Evolutionary conservation across 2,329 filamentous ascomycete species (phyloP).

Genomic region (Pyrenophora teres): DNA sequence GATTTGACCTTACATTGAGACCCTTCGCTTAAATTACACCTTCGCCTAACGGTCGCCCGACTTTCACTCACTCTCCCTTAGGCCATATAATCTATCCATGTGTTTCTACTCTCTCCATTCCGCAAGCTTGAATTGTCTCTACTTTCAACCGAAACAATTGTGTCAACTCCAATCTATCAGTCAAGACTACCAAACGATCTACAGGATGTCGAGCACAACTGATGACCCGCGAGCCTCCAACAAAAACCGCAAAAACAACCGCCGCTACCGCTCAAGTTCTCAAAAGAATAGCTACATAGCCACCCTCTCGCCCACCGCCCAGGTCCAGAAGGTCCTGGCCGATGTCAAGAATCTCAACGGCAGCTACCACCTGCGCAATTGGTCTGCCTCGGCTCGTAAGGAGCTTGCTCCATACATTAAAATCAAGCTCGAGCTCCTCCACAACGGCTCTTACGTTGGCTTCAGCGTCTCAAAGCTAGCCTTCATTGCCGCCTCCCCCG

Average conservation of each 20-base stretch:
- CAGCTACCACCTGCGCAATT: slow-evolving; percentile 8
- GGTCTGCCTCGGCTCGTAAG: slow-evolving; percentile 7
- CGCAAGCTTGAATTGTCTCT: no score
- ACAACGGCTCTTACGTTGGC: not conserved
- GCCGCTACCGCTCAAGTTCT: not conserved
- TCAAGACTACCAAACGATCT: no score
- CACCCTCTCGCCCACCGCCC: slow-evolving; percentile 4
- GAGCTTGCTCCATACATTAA: slow-evolving; percentile 1
- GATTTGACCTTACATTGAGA: no score
- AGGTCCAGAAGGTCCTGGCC: slow-evolving; percentile 5
- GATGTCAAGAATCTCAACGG: slow-evolving; percentile 10
- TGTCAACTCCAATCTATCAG: no score
- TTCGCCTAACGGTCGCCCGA: no score
- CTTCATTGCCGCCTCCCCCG: slow-evolving; percentile 9
- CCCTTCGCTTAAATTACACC: no score
- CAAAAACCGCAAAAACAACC: not conserved
- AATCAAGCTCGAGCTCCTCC: slow-evolving; percentile 3
- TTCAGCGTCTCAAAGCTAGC: slow-evolving; percentile 9
- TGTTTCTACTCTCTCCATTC: no score
- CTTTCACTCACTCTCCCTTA: no score
- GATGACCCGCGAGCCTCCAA: no score
- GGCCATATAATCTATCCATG: no score
- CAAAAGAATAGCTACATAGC: not conserved
- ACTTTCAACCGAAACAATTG: no score
- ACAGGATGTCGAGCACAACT: no score